Evolutionary conservation across 306 rosid species (phyloP).

Genomic region (Corylus heterophylla): DNA sequence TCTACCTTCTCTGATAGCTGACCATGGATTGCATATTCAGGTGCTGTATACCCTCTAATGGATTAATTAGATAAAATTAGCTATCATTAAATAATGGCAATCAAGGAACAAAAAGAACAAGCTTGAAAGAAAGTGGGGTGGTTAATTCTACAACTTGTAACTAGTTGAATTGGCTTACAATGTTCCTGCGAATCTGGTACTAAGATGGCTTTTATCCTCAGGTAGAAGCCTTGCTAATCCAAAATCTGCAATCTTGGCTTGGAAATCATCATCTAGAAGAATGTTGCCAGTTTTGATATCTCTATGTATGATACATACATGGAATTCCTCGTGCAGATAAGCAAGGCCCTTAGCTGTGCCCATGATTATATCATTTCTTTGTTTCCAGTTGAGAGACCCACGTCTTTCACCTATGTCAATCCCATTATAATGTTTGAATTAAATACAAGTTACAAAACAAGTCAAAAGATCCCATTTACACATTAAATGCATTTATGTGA

Average conservation of each 20-base stretch:
- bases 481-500: neutral
- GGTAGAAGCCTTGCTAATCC: slow-evolving; percentile 79
- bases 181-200: slow-evolving; percentile 75
- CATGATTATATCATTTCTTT: slow-evolving; percentile 51
- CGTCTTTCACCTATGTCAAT: slow-evolving; percentile 40
- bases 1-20: slow-evolving; percentile 74
- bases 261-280: slow-evolving; percentile 62
- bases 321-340: slow-evolving; percentile 73
- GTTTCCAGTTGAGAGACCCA: slow-evolving; percentile 61
- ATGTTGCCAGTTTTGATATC: slow-evolving; percentile 71
- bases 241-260: slow-evolving; percentile 68
- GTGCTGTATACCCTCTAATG: slow-evolving; percentile 67
- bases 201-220: slow-evolving; percentile 56
- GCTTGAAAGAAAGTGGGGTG: too few relatives aligned
- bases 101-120: neutral
- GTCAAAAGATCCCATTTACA: too few relatives aligned
- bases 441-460: too few relatives aligned
- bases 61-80: neutral
- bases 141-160: neutral
- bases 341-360: slow-evolving; percentile 69
- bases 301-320: slow-evolving; percentile 70
- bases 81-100: neutral
- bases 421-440: neutral
- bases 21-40: slow-evolving; percentile 77
- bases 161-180: slow-evolving; percentile 40